Conservation (phyloP, 495 filamentous ascomycete genomes). For the Hamigera avellanea region DNA sequence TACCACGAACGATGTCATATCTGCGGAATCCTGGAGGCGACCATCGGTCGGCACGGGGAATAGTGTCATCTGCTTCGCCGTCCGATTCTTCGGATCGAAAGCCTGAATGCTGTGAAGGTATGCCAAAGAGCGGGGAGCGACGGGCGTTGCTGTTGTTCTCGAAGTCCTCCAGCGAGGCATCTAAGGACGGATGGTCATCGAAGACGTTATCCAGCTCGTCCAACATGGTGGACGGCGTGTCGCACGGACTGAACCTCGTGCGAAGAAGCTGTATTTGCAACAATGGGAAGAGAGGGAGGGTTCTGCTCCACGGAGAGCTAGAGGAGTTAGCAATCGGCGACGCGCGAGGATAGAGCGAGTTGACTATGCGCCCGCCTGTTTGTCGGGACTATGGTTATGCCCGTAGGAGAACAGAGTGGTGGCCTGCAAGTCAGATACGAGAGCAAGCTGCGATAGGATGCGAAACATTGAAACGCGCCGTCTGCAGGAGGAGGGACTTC, state of each 20-base stretch:
- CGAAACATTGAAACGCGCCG: conserved; percentile 1
- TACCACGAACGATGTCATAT: conserved; percentile 35
- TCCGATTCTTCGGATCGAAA: conserved; percentile 58
- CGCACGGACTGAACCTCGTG: conserved; percentile 9
- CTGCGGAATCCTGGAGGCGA: conserved; percentile 48
- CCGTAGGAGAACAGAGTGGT: not conserved
- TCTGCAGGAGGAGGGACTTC: not conserved
- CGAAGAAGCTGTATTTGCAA: not conserved
- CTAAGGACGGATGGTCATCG: conserved; percentile 59
- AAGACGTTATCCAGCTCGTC: conserved; percentile 40
- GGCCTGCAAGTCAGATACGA: not conserved
- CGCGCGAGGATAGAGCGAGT: not conserved
- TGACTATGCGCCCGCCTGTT: not conserved
- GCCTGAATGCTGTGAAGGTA: conserved; percentile 66
- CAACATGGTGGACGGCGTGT: conserved; percentile 35
- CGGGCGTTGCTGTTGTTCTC: conserved; percentile 42
- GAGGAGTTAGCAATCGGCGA: not conserved
- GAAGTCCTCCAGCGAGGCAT: conserved; percentile 69
- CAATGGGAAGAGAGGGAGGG: not conserved
- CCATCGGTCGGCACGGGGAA: conserved; percentile 33
- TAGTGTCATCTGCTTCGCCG: conserved; percentile 26
- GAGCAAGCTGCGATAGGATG: not conserved
- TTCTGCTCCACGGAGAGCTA: not conserved
- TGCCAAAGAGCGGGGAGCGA: conserved; percentile 42
- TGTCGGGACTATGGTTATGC: not conserved